phyloP scores from a whole-genome alignment of 179 eudicot genomes.

The Beta lomatogona region DNA sequence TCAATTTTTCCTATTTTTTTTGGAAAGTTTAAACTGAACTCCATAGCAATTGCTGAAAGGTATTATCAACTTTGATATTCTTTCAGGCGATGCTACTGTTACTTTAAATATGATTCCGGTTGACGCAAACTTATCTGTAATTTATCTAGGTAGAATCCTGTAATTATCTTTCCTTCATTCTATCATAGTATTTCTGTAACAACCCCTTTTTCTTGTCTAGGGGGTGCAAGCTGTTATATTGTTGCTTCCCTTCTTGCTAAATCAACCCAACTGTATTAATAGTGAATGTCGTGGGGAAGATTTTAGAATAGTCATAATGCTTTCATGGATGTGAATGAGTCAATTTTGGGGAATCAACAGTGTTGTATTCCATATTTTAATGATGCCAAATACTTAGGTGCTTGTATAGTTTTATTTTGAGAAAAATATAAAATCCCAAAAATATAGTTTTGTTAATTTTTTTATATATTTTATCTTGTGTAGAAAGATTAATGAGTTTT shows the following conservation, averaged over 20 bases:
- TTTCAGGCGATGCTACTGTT: not conserved
- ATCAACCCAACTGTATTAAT: not conserved
- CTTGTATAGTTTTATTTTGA: no score
- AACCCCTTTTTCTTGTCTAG: not conserved
- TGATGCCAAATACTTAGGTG: no score
- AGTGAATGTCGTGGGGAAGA: not conserved
- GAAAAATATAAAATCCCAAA: no score
- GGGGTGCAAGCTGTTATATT: not conserved
- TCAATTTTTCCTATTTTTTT: no score
- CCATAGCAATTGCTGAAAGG: constrained; percentile 10
- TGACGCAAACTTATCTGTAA: not conserved
- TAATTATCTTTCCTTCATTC: no score
- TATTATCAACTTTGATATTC: not conserved
- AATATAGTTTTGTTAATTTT: no score
- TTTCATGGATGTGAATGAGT: no score
- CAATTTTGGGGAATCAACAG: no score
- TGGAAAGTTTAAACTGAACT: constrained; percentile 25
- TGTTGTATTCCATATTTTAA: no score
- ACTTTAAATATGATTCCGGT: not conserved
- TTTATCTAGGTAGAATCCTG: not conserved
- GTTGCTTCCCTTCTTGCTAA: not conserved
- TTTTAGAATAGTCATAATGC: not conserved
- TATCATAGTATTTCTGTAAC: no score
- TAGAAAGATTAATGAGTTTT: no score
- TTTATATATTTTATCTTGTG: no score